Evolutionary conservation across 805 yeast genomes (phyloP).

Genomic region (Cyberlindnera mrakii): DNA sequence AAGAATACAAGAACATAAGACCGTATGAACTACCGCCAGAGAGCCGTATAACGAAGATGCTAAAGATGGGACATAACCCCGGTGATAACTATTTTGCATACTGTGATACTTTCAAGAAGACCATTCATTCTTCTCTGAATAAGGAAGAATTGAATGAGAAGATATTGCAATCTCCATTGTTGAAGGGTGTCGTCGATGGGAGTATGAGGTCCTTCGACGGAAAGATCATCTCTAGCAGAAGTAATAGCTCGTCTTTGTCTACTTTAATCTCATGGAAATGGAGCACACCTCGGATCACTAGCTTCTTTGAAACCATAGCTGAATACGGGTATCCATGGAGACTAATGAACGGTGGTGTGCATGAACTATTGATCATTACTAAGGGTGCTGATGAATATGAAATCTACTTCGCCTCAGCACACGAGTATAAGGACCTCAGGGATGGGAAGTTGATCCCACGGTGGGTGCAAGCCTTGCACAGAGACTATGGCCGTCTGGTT

Average conservation of each 20-base stretch:
- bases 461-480: conserved; percentile 10
- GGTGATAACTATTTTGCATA: conserved; percentile 11
- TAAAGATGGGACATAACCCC: conserved; percentile 6
- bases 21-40: conserved; percentile 14
- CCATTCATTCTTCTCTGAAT: background rate
- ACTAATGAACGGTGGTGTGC: conserved; percentile 22
- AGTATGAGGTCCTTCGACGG: background rate
- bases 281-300: conserved; percentile 4
- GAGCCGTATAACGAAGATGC: conserved; percentile 7
- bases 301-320: conserved; percentile 13
- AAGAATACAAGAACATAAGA: conserved; percentile 16
- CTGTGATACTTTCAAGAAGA: conserved; percentile 16
- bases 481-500: conserved; percentile 17
- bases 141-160: background rate
- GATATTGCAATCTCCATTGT: background rate
- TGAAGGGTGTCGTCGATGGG: background rate
- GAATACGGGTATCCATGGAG: conserved; percentile 23
- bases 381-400: conserved; percentile 6
- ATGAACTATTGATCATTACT: conserved; percentile 13
- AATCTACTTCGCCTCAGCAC: conserved; percentile 17
- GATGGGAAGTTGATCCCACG: conserved; percentile 21
- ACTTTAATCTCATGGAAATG: conserved; percentile 9
- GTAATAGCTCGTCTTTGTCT: background rate
- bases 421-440: conserved; percentile 18
- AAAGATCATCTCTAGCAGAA: background rate